Conservation (phyloP, 2,329 filamentous ascomycete genomes). For the Botrytis hyacinthi region DNA sequence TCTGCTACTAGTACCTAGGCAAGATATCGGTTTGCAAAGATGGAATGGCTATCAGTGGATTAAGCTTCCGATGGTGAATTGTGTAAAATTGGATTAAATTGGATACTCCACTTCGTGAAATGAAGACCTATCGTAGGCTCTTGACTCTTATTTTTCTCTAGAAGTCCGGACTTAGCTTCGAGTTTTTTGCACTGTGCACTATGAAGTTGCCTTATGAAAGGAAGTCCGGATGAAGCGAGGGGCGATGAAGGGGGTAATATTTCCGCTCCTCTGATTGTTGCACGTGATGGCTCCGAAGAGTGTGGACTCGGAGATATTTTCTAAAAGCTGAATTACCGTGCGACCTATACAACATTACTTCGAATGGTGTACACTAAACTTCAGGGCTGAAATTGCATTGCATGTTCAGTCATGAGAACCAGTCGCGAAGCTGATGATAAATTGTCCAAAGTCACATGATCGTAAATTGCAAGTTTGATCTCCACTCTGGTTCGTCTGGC, state of each 20-base stretch:
- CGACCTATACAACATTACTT: background rate
- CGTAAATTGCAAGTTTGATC: background rate
- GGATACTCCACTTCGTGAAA: slow-evolving; percentile 4
- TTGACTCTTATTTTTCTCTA: background rate
- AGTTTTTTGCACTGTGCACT: background rate
- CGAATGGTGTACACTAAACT: background rate
- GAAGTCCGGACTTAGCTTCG: background rate
- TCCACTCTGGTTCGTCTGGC: background rate
- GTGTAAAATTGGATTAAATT: background rate
- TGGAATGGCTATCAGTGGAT: background rate
- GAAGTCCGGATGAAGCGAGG: slow-evolving; percentile 3
- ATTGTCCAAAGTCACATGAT: background rate
- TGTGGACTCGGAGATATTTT: background rate
- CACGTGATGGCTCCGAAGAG: background rate
- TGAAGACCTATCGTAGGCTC: background rate
- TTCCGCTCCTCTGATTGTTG: background rate
- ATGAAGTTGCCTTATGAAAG: background rate
- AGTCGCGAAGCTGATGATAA: background rate
- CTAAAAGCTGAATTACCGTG: background rate
- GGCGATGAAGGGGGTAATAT: background rate
- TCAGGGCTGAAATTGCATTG: background rate
- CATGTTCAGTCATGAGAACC: background rate
- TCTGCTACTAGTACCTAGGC: background rate
- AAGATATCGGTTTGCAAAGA: background rate
- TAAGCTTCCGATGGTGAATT: slow-evolving; percentile 3